These are phyloP conservation scores for Mycosphaerella arachidis DNA, from an alignment of 2,329 filamentous ascomycete genomes.

Conservation along the genomic window DNA sequence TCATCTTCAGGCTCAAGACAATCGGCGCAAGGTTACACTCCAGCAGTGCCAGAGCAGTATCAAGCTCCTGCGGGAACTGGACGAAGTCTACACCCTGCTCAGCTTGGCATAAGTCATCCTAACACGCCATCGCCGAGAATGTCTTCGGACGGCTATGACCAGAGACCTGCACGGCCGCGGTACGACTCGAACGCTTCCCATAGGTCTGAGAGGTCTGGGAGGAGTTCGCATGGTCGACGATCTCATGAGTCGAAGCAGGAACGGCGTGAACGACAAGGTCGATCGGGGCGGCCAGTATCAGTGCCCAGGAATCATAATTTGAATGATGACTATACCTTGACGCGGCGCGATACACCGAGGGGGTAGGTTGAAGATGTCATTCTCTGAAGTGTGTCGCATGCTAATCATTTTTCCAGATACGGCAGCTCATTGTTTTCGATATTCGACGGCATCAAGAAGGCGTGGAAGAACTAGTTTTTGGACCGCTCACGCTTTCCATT, in stretches of 20 bases:
- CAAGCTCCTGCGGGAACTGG: background rate
- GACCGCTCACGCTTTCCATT: background rate
- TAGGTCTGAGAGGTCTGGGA: background rate
- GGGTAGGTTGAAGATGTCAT: background rate
- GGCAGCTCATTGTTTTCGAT: conserved; percentile 17
- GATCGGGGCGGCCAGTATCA: background rate
- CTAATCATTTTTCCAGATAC: conserved; percentile 7
- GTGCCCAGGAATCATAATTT: background rate
- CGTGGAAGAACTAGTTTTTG: conserved; percentile 1
- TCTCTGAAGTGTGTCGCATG: background rate
- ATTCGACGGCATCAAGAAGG: conserved; percentile 14
- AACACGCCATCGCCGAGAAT: background rate
- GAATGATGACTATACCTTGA: conserved; percentile 3
- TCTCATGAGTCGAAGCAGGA: conserved; percentile 1
- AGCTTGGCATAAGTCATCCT: background rate
- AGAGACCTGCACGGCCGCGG: background rate
- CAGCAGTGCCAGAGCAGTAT: conserved; percentile 10
- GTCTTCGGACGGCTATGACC: background rate
- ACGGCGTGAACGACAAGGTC: background rate
- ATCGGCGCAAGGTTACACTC: background rate
- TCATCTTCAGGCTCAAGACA: background rate
- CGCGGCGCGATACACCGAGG: conserved; percentile 4
- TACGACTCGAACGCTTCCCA: background rate
- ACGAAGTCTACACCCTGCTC: background rate
- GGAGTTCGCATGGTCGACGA: background rate